Evolutionary conservation across 331 rosid genomes (phyloP).

Genomic region (Dryas integrifolia): DNA sequence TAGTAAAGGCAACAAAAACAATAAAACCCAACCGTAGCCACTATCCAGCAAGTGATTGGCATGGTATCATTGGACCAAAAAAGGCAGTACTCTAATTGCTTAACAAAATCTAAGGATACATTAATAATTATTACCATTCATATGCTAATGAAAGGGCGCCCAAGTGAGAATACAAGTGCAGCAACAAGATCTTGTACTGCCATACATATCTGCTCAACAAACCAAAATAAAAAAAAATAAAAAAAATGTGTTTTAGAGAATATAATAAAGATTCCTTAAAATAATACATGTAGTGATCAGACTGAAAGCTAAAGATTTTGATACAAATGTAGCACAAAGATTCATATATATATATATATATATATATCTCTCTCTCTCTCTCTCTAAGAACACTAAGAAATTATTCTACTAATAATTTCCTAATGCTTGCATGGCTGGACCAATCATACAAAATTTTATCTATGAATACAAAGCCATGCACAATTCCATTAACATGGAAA

Average conservation of each 20-base stretch:
- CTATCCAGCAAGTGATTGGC: constrained; percentile 4
- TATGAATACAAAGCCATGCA: neutral
- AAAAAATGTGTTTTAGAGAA: constrained; percentile 13
- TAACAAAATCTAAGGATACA: neutral
- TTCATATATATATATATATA: neutral
- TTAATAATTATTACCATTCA: constrained; percentile 59
- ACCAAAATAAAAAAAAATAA: constrained; percentile 12
- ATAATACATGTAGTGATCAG: neutral
- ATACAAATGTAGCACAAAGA: neutral
- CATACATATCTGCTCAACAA: constrained; percentile 55
- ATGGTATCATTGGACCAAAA: neutral
- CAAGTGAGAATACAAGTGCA: constrained; percentile 73
- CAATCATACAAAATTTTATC: neutral
- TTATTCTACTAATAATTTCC: neutral
- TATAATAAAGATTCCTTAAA: neutral
- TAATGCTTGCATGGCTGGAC: neutral
- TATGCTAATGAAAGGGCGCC: constrained; percentile 78
- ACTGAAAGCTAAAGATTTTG: neutral
- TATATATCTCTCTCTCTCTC: neutral
- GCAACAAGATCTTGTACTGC: constrained; percentile 73
- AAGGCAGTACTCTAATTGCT: neutral
- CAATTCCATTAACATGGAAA: neutral
- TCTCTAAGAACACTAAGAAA: neutral
- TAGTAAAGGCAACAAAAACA: constrained; percentile 5
- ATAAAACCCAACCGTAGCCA: neutral